Evolutionary conservation across 495 filamentous ascomycete species (phyloP).

Genomic region (Talaromyces thailandensis): DNA sequence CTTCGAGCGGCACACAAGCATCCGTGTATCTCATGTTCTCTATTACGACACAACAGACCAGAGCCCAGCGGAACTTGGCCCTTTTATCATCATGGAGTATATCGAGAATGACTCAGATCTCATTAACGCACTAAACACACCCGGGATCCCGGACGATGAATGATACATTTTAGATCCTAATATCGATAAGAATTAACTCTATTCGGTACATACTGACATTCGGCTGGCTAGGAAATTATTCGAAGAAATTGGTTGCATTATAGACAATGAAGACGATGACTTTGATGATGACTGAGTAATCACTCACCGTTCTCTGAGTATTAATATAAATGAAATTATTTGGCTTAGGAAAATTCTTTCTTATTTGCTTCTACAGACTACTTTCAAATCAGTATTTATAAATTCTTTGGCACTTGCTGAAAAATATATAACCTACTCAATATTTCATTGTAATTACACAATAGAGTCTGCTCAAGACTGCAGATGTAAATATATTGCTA

Average conservation of each 20-base stretch:
- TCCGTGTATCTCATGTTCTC: conserved; percentile 26
- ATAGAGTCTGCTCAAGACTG: conserved; percentile 30
- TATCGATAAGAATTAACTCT: conserved; percentile 18
- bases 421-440: conserved; percentile 30
- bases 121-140: conserved; percentile 19
- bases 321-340: conserved; percentile 24
- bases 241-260: conserved; percentile 24
- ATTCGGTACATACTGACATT: conserved; percentile 22
- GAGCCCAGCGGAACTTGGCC: conserved; percentile 22
- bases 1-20: conserved; percentile 19
- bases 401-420: conserved; percentile 25
- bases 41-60: conserved; percentile 20
- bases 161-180: conserved; percentile 20
- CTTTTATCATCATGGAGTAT: conserved; percentile 42
- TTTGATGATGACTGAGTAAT: conserved; percentile 13
- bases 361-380: conserved; percentile 25
- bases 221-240: conserved; percentile 20
- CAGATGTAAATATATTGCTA: conserved; percentile 32
- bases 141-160: conserved; percentile 8
- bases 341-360: conserved; percentile 16
- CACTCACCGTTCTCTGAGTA: conserved; percentile 12
- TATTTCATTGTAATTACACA: conserved; percentile 33
- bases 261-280: conserved; percentile 7
- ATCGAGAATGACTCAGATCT: conserved; percentile 23
- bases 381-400: conserved; percentile 23